Evolutionary conservation across 805 yeast genomes (phyloP), one percentile per base, ranked within the genome.

Genomic region (Ogataea paradorogensis): DNA sequence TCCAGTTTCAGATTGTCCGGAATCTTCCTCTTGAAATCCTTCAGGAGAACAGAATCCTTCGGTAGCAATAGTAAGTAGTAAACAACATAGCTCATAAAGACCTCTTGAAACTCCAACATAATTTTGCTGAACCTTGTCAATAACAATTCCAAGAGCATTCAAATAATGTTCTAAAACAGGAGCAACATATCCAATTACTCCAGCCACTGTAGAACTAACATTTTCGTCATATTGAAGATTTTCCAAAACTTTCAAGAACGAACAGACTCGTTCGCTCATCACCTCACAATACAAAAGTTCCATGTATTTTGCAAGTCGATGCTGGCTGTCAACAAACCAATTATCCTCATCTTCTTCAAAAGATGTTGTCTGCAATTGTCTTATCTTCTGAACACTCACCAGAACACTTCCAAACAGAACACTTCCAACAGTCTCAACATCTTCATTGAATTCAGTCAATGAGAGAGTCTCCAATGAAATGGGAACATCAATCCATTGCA

Each of bases 41-140:
- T 85, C 84, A 9, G 99, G 99, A 2, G 95, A 77, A 57, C 99
- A 93, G 74, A 89, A 90, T 0, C 99, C 99, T 39, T 82, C 76
- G 10, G 76, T 76, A 1, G 95, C 78, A 21, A 93, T 63, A 7
- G 72, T 73, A 45, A 71, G 65, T 27, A 93, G 69, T 7, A 80
- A 56, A 6, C 70, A 63, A 7, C 82, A 52, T 35, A 93, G 63
- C 27, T 77, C 66, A 53, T 67, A 82, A 0, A 88, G 70, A 7
- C 89, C 82, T 46, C 77, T 77, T 4, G 86, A 70, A 8, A 78
- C 64, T 21, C 73, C 70, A 15, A 62, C 45, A 54, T 85, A 85
- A 52, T 78, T 70, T 0, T 50, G 48, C 33, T 73, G 67, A 8
- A 71, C 56, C 39, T 74, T 74, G 10, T 59, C 54, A 36, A 77